Conservation (phyloP, 2,329 filamentous ascomycete genomes). For the Bipolaris zeicola region DNA sequence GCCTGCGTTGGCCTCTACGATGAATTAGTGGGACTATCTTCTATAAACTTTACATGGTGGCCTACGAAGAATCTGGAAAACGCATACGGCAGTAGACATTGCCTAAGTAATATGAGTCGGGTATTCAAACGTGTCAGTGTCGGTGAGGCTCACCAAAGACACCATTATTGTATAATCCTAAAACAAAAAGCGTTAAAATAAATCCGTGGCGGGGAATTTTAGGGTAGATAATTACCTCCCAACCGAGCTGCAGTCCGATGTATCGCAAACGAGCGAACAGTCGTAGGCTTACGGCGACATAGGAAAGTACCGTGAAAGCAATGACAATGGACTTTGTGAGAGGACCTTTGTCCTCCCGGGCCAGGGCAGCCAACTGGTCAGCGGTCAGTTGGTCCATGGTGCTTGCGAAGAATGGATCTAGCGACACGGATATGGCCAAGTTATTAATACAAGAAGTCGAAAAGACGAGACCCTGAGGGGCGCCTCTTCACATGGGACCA, state of each 20-base stretch:
- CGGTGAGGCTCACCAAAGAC: background rate
- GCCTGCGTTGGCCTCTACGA: slow-evolving; percentile 25
- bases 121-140: no score
- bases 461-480: background rate
- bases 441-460: background rate
- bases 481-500: background rate
- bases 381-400: slow-evolving; percentile 24
- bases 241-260: slow-evolving; percentile 17
- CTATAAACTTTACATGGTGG: background rate
- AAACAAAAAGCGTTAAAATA: background rate
- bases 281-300: slow-evolving; percentile 28
- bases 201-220: background rate
- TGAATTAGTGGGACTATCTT: slow-evolving; percentile 1
- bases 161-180: background rate
- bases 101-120: slow-evolving; percentile 1
- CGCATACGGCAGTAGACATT: slow-evolving; percentile 4
- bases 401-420: background rate
- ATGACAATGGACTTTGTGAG: slow-evolving; percentile 21
- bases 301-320: slow-evolving; percentile 27
- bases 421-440: slow-evolving; percentile 3
- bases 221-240: slow-evolving; percentile 16
- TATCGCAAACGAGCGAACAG: slow-evolving; percentile 28
- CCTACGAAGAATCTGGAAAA: slow-evolving; percentile 28
- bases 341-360: slow-evolving; percentile 25
- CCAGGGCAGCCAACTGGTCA: slow-evolving; percentile 23